Evolutionary conservation across 768 basidiomycete species (phyloP), one percentile per base, ranked within the genome.

Genomic region (Hygrophoropsis aurantiaca): DNA sequence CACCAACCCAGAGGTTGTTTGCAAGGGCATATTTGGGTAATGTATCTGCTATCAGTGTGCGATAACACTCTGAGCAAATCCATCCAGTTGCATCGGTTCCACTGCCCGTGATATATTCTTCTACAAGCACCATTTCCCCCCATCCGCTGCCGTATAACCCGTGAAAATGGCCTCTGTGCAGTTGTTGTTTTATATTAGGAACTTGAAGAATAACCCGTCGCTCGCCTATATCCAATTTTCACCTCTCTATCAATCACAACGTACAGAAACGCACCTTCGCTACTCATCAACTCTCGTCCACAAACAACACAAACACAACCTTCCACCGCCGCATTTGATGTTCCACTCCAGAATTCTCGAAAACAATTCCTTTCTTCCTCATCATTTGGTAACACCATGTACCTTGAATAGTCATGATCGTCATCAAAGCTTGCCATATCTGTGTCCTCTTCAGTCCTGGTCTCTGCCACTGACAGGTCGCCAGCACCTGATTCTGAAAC

Each of bases 1-100:
- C 34, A 0, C 73, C 72, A 18, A 76, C 54, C 73, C 74, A 76
- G 55, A 74, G 56, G 5, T 57, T 47, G 46, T 77, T 75, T 1
- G 66, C 68, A 0, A 77, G 59, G 1, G 65, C 47, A 2, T 65
- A 45, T 6, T 23, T 25, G 0, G 67, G 67, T 2, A 27, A 42
- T 11, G 36, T 10, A 20, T 44, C 24, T 25, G 40, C 40, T 9
- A 24, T 21, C 18, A 42, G 40, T 8, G 40, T 20, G 7, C 24
- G 18, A 26, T 21, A 24, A 24, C 40, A 42, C 24, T 42, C 40
- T 5, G 9, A n/a, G 20, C 40, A 42, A 10, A 42, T 16, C 24
- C n/a, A 21, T n/a, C 18, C 40, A 7, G 15, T n/a, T 7, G 40
- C 40, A 5, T 5, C 20, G 15, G 24, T n/a, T 18, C 40, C 40